Percentiles rank a stretch among this genome's conserved stretches.
phyloP scores from a whole-genome alignment of 2,329 filamentous ascomycete genomes.

The Colletotrichum eleusines region DNA sequence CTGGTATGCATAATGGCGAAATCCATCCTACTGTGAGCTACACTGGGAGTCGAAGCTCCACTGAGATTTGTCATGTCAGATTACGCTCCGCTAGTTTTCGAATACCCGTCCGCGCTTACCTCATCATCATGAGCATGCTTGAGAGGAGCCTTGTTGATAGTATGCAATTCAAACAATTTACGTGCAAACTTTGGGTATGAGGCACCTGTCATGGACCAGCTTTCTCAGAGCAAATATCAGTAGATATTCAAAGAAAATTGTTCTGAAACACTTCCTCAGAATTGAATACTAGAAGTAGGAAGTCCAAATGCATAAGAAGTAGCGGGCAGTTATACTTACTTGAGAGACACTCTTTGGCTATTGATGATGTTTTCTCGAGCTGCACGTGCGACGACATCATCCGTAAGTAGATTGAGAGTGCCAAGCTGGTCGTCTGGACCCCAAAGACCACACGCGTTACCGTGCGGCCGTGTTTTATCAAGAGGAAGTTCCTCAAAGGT shows the following conservation, averaged over 20 bases:
- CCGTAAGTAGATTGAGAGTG: constrained; percentile 66
- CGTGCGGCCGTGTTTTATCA: constrained; percentile 59
- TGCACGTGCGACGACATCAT: constrained; percentile 16
- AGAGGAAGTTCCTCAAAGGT: constrained; percentile 56
- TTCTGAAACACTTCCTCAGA: neutral
- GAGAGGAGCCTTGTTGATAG: constrained; percentile 45
- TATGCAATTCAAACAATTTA: constrained; percentile 38
- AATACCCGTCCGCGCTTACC: constrained; percentile 32
- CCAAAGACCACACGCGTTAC: constrained; percentile 69
- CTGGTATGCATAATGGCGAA: constrained; percentile 46
- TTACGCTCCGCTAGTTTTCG: neutral
- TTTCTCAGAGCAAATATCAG: constrained; percentile 3
- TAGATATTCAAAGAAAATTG: neutral
- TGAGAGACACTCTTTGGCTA: constrained; percentile 38
- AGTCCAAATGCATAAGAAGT: neutral
- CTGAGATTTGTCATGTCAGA: constrained; percentile 15
- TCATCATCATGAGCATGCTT: constrained; percentile 47
- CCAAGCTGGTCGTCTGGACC: constrained; percentile 64
- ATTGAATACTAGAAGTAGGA: neutral
- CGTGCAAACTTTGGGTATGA: constrained; percentile 44
- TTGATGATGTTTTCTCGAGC: constrained; percentile 28
- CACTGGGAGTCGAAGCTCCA: constrained; percentile 47
- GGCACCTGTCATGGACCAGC: constrained; percentile 42
- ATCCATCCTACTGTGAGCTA: constrained; percentile 46
- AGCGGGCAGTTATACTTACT: constrained; percentile 8